Conservation (phyloP, 129 eudicot species). For the Centella asiatica region DNA sequence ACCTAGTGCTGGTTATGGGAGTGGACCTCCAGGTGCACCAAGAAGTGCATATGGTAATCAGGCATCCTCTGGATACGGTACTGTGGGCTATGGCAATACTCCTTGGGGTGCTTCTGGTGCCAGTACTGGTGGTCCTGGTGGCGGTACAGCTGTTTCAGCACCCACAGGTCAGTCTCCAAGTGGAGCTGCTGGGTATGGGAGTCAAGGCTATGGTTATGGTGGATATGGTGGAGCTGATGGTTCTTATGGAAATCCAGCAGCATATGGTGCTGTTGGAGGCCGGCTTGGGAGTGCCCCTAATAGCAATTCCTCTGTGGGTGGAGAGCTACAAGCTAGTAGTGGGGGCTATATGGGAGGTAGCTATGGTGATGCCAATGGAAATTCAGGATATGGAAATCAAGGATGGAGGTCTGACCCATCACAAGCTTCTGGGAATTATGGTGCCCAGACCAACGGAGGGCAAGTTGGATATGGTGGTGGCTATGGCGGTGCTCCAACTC, state of each 20-base stretch:
- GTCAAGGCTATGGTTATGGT: constrained; percentile 82
- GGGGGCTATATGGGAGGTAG: constrained; percentile 75
- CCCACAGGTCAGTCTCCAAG: constrained; percentile 78
- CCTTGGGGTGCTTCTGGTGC: constrained; percentile 58
- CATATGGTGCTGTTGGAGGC: constrained; percentile 72
- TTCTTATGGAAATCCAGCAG: constrained; percentile 62
- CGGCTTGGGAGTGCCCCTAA: constrained; percentile 54
- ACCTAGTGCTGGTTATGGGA: constrained; percentile 55
- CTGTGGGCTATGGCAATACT: constrained; percentile 53
- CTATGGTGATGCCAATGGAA: constrained; percentile 74
- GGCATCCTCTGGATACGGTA: constrained; percentile 67
- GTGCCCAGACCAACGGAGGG: constrained; percentile 46
- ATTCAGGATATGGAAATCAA: constrained; percentile 50
- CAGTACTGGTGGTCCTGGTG: constrained; percentile 23
- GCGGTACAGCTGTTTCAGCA: constrained; percentile 38
- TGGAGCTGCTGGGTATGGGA: constrained; percentile 72
- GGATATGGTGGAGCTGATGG: constrained; percentile 82
- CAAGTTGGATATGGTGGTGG: constrained; percentile 49
- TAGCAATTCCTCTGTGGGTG: constrained; percentile 35
- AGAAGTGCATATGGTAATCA: constrained; percentile 65
- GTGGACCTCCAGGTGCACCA: constrained; percentile 49
- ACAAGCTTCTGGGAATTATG: constrained; percentile 60
- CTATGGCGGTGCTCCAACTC: constrained; percentile 31
- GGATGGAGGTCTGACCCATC: constrained; percentile 74
- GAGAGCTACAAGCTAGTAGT: constrained; percentile 47